Evolutionary conservation across 495 filamentous ascomycete genomes (phyloP).

Genomic region (Penicilliopsis zonata): DNA sequence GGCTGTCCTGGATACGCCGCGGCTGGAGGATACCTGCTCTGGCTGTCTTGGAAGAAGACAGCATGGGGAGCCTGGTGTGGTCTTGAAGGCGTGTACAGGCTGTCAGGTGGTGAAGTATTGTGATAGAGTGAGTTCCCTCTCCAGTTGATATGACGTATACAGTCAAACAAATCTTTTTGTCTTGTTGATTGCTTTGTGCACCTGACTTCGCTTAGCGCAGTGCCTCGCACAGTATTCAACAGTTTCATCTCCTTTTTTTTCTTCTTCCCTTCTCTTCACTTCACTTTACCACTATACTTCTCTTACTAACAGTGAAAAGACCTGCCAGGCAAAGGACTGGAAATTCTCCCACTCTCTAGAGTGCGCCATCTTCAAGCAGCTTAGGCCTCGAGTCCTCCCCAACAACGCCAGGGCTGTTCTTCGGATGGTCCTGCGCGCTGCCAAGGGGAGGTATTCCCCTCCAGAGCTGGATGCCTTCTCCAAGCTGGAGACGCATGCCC

Average conservation of each 20-base stretch:
- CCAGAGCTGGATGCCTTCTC: slow-evolving; percentile 29
- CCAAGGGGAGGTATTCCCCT: slow-evolving; percentile 17
- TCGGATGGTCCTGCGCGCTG: slow-evolving; percentile 34
- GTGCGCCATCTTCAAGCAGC: slow-evolving; percentile 39
- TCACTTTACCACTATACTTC: neutral
- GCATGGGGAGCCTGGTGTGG: slow-evolving; percentile 8
- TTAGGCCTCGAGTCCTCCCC: slow-evolving; percentile 38
- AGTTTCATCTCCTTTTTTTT: neutral
- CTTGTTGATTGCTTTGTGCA: too few species aligned
- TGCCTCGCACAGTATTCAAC: neutral
- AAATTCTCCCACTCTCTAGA: slow-evolving; percentile 45
- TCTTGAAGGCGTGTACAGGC: slow-evolving; percentile 45
- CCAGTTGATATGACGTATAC: too few species aligned
- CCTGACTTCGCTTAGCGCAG: neutral
- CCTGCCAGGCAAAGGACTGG: slow-evolving; percentile 52
- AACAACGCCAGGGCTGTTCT: slow-evolving; percentile 44
- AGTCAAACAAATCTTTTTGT: too few species aligned
- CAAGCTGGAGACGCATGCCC: slow-evolving; percentile 35
- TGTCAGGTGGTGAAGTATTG: slow-evolving; percentile 57
- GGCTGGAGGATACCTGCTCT: slow-evolving; percentile 30
- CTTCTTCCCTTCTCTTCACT: slow-evolving; percentile 3
- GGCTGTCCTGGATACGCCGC: slow-evolving; percentile 28
- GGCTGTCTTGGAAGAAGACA: slow-evolving; percentile 28
- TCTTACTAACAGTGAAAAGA: too few species aligned
- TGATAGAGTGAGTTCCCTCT: slow-evolving; percentile 37